Percentiles rank a stretch among this genome's conserved stretches.
These are phyloP conservation scores for Vachellia collinsii DNA, from an alignment of 306 rosid genomes.

Conservation along the genomic window DNA sequence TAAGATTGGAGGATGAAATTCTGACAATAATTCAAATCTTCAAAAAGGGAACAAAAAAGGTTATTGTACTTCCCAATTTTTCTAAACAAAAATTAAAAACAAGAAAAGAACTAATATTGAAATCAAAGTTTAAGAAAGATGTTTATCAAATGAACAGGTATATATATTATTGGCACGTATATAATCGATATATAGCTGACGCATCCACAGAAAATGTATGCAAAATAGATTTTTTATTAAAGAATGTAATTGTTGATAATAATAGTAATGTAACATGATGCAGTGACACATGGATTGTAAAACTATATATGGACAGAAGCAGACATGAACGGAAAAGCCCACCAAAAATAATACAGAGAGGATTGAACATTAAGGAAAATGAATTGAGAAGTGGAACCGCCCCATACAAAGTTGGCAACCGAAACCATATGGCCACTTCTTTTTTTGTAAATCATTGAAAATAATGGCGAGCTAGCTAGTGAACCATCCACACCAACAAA, in stretches of 20 bases:
- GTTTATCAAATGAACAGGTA: background rate
- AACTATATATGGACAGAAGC: background rate
- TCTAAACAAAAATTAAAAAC: too few relatives aligned
- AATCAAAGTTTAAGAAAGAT: too few relatives aligned
- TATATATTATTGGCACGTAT: background rate
- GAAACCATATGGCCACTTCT: background rate
- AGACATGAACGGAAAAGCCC: background rate
- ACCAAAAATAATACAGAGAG: slow-evolving; percentile 28
- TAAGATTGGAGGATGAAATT: too few relatives aligned
- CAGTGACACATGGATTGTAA: background rate
- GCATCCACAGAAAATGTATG: background rate
- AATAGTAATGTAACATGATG: background rate
- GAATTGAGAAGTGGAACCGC: slow-evolving; percentile 16
- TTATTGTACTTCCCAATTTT: too few relatives aligned
- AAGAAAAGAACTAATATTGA: too few relatives aligned
- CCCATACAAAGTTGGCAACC: slow-evolving; percentile 45
- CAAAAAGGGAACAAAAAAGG: too few relatives aligned
- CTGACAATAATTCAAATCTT: too few relatives aligned
- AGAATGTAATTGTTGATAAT: background rate
- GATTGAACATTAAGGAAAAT: background rate
- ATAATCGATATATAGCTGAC: too few relatives aligned
- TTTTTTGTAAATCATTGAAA: background rate
- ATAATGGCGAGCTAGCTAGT: background rate
- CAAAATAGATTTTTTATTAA: too few relatives aligned
- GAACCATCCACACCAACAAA: background rate